Conservation (phyloP, 176 grass and related monocot species). For the Cocos nucifera region DNA sequence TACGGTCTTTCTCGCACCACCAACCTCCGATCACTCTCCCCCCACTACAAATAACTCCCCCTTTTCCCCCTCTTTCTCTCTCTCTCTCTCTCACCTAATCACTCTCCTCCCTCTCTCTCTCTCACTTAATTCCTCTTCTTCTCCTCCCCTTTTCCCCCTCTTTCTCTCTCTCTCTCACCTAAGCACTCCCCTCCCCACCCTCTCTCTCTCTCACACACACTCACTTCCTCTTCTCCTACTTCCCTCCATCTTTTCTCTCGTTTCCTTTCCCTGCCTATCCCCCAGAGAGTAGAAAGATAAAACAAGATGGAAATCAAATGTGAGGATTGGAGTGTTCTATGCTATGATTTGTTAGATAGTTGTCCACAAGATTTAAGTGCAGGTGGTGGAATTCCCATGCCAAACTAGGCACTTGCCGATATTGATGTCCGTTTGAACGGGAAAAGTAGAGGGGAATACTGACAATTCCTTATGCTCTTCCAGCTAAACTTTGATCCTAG, state of each 20-base stretch:
- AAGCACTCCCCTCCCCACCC: too few species aligned
- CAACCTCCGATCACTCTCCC: neutral
- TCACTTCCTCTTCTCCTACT: too few species aligned
- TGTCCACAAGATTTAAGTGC: too few species aligned
- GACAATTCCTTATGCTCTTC: neutral
- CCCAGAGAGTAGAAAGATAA: too few species aligned
- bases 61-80: neutral
- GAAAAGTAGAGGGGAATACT: neutral
- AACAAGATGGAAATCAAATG: too few species aligned
- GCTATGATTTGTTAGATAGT: too few species aligned
- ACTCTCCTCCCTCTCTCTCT: neutral
- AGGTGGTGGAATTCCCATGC: too few species aligned
- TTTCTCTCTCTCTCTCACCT: neutral
- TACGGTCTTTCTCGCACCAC: neutral
- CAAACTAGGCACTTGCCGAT: too few species aligned
- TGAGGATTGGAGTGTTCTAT: too few species aligned
- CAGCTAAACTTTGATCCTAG: neutral
- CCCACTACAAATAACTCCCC: neutral
- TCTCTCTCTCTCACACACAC: neutral
- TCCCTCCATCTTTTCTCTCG: too few species aligned
- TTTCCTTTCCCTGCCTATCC: too few species aligned
- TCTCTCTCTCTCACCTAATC: neutral
- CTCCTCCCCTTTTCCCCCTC: neutral
- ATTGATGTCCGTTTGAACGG: neutral
- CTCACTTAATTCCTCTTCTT: too few species aligned